Evolutionary conservation across 2,329 filamentous ascomycete species (phyloP), one percentile per base, ranked within the genome.

Genomic region (Phoma sp.): DNA sequence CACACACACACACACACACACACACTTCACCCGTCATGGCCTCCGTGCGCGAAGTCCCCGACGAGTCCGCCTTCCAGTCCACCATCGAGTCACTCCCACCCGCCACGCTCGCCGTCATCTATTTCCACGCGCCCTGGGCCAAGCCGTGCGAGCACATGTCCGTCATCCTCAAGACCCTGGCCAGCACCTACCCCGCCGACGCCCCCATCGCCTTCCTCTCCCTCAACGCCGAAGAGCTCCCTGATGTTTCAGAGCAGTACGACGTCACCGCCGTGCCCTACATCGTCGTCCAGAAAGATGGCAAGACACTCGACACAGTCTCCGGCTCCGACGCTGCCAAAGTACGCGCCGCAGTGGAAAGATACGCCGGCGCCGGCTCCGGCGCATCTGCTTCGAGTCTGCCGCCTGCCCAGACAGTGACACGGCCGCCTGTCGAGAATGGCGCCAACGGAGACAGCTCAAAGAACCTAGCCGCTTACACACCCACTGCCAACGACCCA

Each of bases 41-140:
- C 51, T 86, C 85, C 55, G 85, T 97, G 70, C 85, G 84, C 62
- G 90, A 96, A 70, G 88, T 97, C 77, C 84, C 86, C 66, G 87
- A 84, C 67, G 86, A 92, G 69, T 79, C 83, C 64, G 86, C 87
- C 67, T 97, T 95, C 87, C 81, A 87, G 63, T 79, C 85, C 63
- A 83, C 89, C 71, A 80, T 91, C 60, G 81, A 82, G 88, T 25
- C 74, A 86, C n/a, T 93, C 13, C 85, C 90, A 10, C 72, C 88
- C 2, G 84, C 87, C 15, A 86, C 90, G 15, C 85, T 97, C 57
- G 83, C 94, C 60, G 83, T 97, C 71, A 86, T 96, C 72, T 97
- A 93, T 75, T 99, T 99, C 82, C 90, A 98, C 76, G 92, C 95
- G 19, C 90, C 93, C 63, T 99, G 95, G 95, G 95, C 95, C 27